Evolutionary conservation across 768 basidiomycete species (phyloP), one percentile per base, ranked within the genome.

Genomic region (Multifurca ochricompacta): DNA sequence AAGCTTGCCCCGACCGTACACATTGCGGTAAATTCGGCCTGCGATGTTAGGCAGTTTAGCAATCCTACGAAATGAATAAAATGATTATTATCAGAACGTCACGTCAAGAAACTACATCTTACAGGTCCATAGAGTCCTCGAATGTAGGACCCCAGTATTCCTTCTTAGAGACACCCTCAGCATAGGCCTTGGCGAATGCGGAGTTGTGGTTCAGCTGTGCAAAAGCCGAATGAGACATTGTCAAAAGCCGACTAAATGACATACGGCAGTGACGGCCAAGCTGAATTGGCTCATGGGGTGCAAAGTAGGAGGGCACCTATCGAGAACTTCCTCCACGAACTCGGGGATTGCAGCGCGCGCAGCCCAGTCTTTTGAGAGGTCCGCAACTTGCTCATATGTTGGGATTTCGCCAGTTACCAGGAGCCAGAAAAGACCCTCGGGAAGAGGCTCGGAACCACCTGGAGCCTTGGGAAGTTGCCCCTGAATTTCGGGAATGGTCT

Each of bases 201-300:
- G 95, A 97, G 70, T 96, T 85, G 70, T 97, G 94, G 77, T 91
- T 91, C 30, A 91, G 76, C 87, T 88, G 61, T 7, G 32, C 11
- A 25, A 23, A 52, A 35, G 62, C 45, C 59, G 57, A 42, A 47
- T 27, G 30, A 27, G 10, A 25, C 34, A 16, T 3, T 32, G n/a
- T n/a, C 11, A 6, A 13, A 51, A 32, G 37, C 34, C n/a, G 34
- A 54, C 41, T 47, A 16, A 32, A 44, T 30, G 13, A 71, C 80
- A 40, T 67, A 88, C 87, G 28, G 95, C 93, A 61, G 94, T 97
- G 63, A 95, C 91, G 55, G 94, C 94, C 67, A 96, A 75, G 68
- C 87, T 87, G 74, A 98, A 96, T 73, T 98, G 95, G 71, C 88
- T 92, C 95, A 98, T 98, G 60, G 95, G 95, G 70, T 98, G 95